Base-by-base conservation (phyloP, 2,329 filamentous ascomycete genomes). In the Huntiella savannae region DNA sequence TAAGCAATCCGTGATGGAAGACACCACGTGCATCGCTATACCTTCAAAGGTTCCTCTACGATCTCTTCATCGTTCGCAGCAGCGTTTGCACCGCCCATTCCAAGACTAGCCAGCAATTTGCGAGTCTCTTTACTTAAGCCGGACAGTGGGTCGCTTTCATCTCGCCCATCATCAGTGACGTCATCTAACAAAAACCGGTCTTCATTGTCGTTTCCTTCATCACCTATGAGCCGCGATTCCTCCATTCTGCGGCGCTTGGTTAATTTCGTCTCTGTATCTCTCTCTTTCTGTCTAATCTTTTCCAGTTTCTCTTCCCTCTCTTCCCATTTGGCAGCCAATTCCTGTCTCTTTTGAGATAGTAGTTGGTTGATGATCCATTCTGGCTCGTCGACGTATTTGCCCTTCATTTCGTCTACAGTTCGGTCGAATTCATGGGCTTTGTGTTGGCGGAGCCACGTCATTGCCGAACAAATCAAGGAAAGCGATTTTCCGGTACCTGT, bases 401-500 rank as follows among this genome's bases (percentile, higher is more conserved):
- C 56, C 2, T 60, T 66, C 41, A 59, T 69, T 49, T 56, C 61
- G 49, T 59, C 67, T 48, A 67, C 70, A 40, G 55, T 70, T 52
- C 57, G 69, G 59, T 66, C 80, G 60, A 66, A 79, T 61, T 50
- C 59, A 54, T 55, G 66, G 58, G 61, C 76, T 59, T 92, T 88
- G 62, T 87, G 74, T 48, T 83, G 74, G 41, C 87, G 78, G n/a
- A 95, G 68, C 87, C 87, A 95, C 2, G 86, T 93, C 55, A 95
- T 61, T 4, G 86, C 79, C 36, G 80, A 82, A 58, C 87, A 95
- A 52, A 95, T 91, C 22, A 95, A 68, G 53, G 87, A 94, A 39
- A 95, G 63, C 1, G 87, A 94, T 70, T 95, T 95, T 39, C 87
- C 87, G 51, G 75, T 81, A 60, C 87, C 87, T 37, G 87, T 95